Evolutionary conservation across 139 green algal genomes (phyloP).

Genomic region (Tetraselmis striata): DNA sequence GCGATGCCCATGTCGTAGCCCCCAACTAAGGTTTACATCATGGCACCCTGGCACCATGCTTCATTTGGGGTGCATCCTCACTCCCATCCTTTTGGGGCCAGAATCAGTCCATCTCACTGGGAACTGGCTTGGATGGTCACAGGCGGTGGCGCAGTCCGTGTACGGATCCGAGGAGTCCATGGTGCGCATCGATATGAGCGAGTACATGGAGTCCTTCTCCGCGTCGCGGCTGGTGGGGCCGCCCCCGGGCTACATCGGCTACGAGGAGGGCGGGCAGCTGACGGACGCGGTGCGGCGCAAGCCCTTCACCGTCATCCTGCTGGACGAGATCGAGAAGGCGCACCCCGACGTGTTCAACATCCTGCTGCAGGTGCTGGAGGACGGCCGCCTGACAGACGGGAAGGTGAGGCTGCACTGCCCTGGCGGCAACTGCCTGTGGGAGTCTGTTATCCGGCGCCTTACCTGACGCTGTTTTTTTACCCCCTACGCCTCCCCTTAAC

Average conservation of each 20-base stretch:
- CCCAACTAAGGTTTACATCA: no score
- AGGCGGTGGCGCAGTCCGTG: slow-evolving; percentile 19
- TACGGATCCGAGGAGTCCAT: slow-evolving; percentile 14
- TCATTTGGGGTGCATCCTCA: no score
- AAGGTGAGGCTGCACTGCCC: no score
- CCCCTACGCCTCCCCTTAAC: no score
- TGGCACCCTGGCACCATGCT: no score
- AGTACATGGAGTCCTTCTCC: slow-evolving; percentile 99
- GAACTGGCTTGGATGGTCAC: no score
- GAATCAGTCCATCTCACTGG: no score
- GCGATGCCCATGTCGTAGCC: no score
- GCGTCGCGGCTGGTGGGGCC: slow-evolving; percentile 99
- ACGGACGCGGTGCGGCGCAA: slow-evolving; percentile 92
- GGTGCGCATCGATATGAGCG: slow-evolving; percentile 96
- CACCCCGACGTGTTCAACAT: slow-evolving; percentile 99
- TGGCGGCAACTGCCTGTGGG: no score
- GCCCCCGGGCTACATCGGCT: slow-evolving; percentile 97
- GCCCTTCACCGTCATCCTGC: slow-evolving; percentile 98
- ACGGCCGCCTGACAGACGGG: slow-evolving; percentile 84
- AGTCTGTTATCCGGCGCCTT: no score
- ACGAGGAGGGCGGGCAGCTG: slow-evolving; percentile 97
- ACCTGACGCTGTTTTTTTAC: no score
- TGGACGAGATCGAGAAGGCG: slow-evolving; percentile 99
- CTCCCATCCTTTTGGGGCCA: no score
- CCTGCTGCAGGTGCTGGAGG: slow-evolving; percentile 94